Base-by-base conservation (phyloP, 2,329 filamentous ascomycete genomes). In the Arthrobotrys megalospora region DNA sequence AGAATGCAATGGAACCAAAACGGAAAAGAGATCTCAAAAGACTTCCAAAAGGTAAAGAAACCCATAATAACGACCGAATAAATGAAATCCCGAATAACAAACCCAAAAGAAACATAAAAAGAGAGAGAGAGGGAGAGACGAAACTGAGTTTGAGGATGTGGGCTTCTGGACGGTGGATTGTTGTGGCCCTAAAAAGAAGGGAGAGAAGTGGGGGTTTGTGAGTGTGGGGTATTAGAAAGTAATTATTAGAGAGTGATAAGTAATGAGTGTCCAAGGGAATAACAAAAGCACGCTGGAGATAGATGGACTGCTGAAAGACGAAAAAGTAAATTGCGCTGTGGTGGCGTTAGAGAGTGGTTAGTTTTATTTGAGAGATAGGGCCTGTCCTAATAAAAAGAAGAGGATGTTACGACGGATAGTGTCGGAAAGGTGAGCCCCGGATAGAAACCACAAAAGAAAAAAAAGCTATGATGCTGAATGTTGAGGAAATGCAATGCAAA, bases 401-500 rank as follows among this genome's bases (percentile, higher is more conserved):
- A n/a, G 16, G 55, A 60, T 16, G 12, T 55, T 38, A 28, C 14
- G 10, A 6, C 32, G 21, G 14, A 32, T 52, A 2, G 21, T 63
- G 43, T 41, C 14, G 43, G 53, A 58, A 63, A 63, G 34, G 43
- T 48, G 55, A 28, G 19, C 41, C 28, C 16, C 32, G 21, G 58
- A n/a, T 14, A 24, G 50, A 48, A 19, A 53, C n/a, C n/a, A n/a
- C 28, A 55, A 19, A 16, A 19, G 1, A 32, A 34, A 7, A 21
- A 34, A 71, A 58, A 58, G 50, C 45, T 6, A 68, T 48, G 8
- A 64, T 47, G 50, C 47, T 41, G 47, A 55, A 28, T 28, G 47
- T 34, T 10, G 50, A 32, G 21, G 65, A 50, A 58, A 79, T 65
- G 50, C 60, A 38, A 69, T 64, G 67, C 53, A 67, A 50, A 58